Base-by-base conservation (phyloP, 1,139 yeast genomes). In the Saccharomycopsis hybrid region DNA sequence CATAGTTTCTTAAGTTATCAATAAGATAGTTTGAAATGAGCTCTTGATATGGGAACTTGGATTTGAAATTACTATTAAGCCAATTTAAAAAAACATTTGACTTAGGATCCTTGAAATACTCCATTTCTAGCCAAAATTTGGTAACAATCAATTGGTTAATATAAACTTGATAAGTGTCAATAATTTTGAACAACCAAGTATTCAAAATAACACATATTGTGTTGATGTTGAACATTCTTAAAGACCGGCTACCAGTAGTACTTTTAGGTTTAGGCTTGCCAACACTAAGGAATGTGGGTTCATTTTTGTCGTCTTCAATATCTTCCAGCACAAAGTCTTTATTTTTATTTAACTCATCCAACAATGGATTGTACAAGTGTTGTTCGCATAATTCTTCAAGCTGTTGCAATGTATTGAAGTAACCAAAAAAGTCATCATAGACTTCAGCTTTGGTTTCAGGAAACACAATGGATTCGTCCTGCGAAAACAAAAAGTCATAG, bases 371-470 rank as follows among this genome's bases (percentile, higher is more conserved):
- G 28, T 52, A 50, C 31, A 52, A 43, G 32, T 43, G 39, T 25
- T 37, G 31, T 43, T 50, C 53, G 28, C 50, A 46, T n/a, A 52
- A 37, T 13, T 49, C 53, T 43, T 52, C 55, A 25, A 49, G 37
- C 35, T 52, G 49, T 29, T 52, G 53, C 5, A 52, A 41, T 5
- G 51, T 52, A 39, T 47, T 52, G 30, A 52, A 52, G 35, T 52
- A 52, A 11, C 55, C 55, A 44, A 52, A 52, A 33, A 52, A 52
- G 7, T 50, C 53, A 37, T 52, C 51, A 31, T 52, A 52, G n/a
- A 52, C 55, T 25, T 49, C 53, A n/a, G 53, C 53, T 36, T 52
- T 52, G 11, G 55, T 47, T 32, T 49, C 55, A n/a, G 55, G 55
- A 36, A 52, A 52, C 37, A 52, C 53, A 11, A 52, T 46, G 7